Conservation (phyloP, 768 basidiomycete genomes). For the Serendipita sp. region DNA sequence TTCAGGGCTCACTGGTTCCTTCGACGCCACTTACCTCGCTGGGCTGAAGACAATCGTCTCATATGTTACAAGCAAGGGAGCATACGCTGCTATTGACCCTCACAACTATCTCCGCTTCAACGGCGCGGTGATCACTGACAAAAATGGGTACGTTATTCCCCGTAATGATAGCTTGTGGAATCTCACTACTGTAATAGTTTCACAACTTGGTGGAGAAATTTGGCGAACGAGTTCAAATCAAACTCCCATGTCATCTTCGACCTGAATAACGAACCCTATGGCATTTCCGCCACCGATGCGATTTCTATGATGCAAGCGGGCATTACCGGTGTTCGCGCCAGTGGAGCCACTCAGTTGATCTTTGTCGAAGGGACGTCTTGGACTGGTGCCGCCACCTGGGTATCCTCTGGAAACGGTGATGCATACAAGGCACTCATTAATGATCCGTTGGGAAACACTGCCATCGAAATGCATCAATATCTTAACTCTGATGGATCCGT, state of each 20-base stretch:
- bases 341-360: slow-evolving; percentile 39
- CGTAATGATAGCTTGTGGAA: too few relatives aligned
- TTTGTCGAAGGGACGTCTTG: slow-evolving; percentile 28
- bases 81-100: slow-evolving; percentile 36
- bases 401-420: slow-evolving; percentile 37
- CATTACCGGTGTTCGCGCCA: slow-evolving; percentile 45
- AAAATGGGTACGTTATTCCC: slow-evolving; percentile 21
- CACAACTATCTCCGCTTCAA: slow-evolving; percentile 52
- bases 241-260: slow-evolving; percentile 42
- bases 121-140: slow-evolving; percentile 32
- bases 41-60: slow-evolving; percentile 35
- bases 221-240: slow-evolving; percentile 32
- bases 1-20: slow-evolving; percentile 37
- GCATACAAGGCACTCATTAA: slow-evolving; percentile 32
- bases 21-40: slow-evolving; percentile 36
- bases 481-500: slow-evolving; percentile 45
- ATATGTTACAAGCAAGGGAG: slow-evolving; percentile 47
- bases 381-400: slow-evolving; percentile 50
- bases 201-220: slow-evolving; percentile 32
- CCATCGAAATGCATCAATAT: slow-evolving; percentile 54
- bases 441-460: slow-evolving; percentile 28
- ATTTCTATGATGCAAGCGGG: slow-evolving; percentile 46
- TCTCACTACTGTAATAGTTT: neutral
- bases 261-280: slow-evolving; percentile 53
- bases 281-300: slow-evolving; percentile 35